phyloP scores from a whole-genome alignment of 768 basidiomycete genomes.

The Leccinum aurantiacum region DNA sequence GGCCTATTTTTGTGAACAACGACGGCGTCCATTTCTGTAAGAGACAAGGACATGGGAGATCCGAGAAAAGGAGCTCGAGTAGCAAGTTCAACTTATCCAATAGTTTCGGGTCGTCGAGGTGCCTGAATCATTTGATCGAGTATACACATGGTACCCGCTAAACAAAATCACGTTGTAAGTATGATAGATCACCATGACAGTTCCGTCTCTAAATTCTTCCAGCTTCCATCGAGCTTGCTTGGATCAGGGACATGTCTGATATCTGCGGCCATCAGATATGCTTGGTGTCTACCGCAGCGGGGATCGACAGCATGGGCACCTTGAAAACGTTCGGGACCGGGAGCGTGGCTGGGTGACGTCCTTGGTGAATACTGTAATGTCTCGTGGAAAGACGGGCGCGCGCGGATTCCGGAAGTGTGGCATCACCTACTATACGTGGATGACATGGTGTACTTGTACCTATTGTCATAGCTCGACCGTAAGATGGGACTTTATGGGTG shows the following conservation, averaged over 20 bases:
- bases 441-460: too few relatives aligned
- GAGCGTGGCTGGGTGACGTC: neutral
- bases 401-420: neutral
- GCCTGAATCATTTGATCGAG: neutral
- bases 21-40: too few relatives aligned
- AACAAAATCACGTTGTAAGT: neutral
- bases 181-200: neutral
- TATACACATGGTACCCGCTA: neutral
- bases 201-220: neutral
- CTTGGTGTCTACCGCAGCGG: neutral
- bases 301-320: constrained; percentile 12
- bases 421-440: neutral
- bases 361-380: neutral
- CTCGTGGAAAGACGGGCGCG: constrained; percentile 12
- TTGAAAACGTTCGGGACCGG: constrained; percentile 14
- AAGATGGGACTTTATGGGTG: too few relatives aligned
- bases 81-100: neutral
- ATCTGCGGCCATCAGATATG: neutral
- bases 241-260: neutral
- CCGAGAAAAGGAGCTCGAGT: neutral
- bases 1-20: too few relatives aligned
- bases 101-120: neutral
- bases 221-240: neutral
- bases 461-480: too few relatives aligned
- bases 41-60: neutral